Evolutionary conservation across 1,284 basidiomycete genomes (phyloP).

Genomic region (Leccinum subfulvum): DNA sequence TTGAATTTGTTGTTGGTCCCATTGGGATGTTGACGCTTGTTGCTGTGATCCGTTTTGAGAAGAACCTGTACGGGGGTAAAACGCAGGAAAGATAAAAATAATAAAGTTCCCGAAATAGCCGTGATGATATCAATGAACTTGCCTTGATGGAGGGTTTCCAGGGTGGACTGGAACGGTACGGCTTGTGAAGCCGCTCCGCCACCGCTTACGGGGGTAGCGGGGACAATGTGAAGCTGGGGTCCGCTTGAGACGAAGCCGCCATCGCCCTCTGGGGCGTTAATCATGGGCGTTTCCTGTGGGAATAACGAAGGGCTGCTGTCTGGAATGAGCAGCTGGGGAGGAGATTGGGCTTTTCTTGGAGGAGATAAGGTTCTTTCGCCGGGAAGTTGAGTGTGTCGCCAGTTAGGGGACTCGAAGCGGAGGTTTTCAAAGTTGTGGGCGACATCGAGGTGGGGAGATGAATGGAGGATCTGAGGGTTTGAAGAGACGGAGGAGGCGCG

Average conservation of each 20-base stretch:
- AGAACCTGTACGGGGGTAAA: slow-evolving; percentile 31
- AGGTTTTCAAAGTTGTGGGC: slow-evolving; percentile 58
- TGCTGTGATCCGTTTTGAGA: slow-evolving; percentile 34
- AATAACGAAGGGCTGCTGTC: slow-evolving; percentile 38
- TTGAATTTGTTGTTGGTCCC: slow-evolving; percentile 38
- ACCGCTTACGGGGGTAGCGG: slow-evolving; percentile 74
- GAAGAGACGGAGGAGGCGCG: slow-evolving; percentile 69
- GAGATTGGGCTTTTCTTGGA: slow-evolving; percentile 59
- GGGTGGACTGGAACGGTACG: slow-evolving; percentile 48
- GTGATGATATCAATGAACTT: slow-evolving; percentile 32
- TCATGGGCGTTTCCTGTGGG: slow-evolving; percentile 46
- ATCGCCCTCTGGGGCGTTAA: slow-evolving; percentile 67
- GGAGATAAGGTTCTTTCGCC: slow-evolving; percentile 42
- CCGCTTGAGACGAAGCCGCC: slow-evolving; percentile 47
- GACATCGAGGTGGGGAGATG: slow-evolving; percentile 55
- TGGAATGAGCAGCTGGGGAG: slow-evolving; percentile 69
- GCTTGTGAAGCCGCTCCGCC: slow-evolving; percentile 47
- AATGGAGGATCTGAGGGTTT: slow-evolving; percentile 35
- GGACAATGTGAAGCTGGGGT: slow-evolving; percentile 71
- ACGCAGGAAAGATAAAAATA: slow-evolving; percentile 24
- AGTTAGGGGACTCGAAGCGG: slow-evolving; percentile 62
- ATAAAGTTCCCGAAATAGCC: slow-evolving; percentile 34
- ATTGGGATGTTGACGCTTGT: slow-evolving; percentile 34
- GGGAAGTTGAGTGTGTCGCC: slow-evolving; percentile 51
- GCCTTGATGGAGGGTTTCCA: slow-evolving; percentile 53